Conservation (phyloP, 371 early-diverging fungal species). For the Smittium culicis region DNA sequence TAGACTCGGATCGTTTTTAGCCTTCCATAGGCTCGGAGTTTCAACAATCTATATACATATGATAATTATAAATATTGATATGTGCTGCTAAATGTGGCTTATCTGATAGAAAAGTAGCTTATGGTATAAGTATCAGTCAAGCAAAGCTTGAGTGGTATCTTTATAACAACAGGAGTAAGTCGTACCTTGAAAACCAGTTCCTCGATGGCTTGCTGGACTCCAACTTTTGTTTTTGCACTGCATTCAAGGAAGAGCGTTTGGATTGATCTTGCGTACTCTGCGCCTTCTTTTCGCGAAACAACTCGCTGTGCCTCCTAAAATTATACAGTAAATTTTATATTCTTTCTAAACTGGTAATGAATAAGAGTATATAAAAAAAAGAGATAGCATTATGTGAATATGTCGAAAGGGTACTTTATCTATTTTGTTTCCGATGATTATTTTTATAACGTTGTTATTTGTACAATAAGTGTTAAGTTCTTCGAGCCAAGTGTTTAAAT, state of each 20-base stretch:
- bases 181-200: slow-evolving; percentile 78
- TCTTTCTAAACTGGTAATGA: no score
- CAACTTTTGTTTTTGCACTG: slow-evolving; percentile 81
- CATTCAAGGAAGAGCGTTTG: slow-evolving; percentile 89
- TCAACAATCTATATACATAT: no score
- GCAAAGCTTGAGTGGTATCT: no score
- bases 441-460: slow-evolving; percentile 73
- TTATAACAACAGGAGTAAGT: no score
- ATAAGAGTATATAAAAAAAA: no score
- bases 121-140: no score
- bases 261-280: slow-evolving; percentile 65
- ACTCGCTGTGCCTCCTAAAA: slow-evolving; percentile 54
- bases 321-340: no score
- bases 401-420: slow-evolving; percentile 51
- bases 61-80: no score
- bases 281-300: slow-evolving; percentile 77
- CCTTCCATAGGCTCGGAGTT: no score
- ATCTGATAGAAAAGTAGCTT: no score
- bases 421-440: slow-evolving; percentile 95
- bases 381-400: slow-evolving; percentile 1
- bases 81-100: no score
- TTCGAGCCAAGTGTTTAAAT: slow-evolving; percentile 81
- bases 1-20: no score
- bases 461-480: slow-evolving; percentile 90
- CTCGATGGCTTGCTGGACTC: slow-evolving; percentile 76